These are phyloP conservation scores for Stenocarpella maydis DNA, from an alignment of 2,329 filamentous ascomycete genomes.

Conservation along the genomic window DNA sequence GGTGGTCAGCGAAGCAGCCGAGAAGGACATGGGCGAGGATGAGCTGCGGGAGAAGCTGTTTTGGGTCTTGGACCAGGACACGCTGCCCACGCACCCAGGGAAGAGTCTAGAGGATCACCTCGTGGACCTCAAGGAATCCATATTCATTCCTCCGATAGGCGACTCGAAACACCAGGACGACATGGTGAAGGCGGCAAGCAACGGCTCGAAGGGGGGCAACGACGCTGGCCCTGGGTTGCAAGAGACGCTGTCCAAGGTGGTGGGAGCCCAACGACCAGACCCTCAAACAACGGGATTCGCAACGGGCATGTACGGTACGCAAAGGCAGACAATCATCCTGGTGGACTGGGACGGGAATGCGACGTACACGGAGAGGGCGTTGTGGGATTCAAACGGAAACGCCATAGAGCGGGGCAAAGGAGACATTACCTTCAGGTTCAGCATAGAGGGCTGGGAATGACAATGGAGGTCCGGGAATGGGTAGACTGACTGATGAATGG, in stretches of 20 bases:
- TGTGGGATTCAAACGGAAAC: slow-evolving; percentile 67
- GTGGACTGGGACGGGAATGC: slow-evolving; percentile 71
- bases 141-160: slow-evolving; percentile 69
- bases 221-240: slow-evolving; percentile 49
- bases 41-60: slow-evolving; percentile 62
- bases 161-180: slow-evolving; percentile 53
- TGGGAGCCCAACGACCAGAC: slow-evolving; percentile 45
- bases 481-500: background rate
- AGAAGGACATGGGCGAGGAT: slow-evolving; percentile 51
- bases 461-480: background rate
- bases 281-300: slow-evolving; percentile 53
- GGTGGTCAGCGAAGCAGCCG: slow-evolving; percentile 51
- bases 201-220: slow-evolving; percentile 43
- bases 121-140: slow-evolving; percentile 62
- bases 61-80: slow-evolving; percentile 63
- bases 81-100: slow-evolving; percentile 55
- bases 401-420: slow-evolving; percentile 61
- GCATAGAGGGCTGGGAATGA: slow-evolving; percentile 61
- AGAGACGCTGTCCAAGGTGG: slow-evolving; percentile 43
- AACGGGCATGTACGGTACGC: slow-evolving; percentile 70
- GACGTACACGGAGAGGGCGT: slow-evolving; percentile 64
- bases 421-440: slow-evolving; percentile 64
- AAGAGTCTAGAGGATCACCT: slow-evolving; percentile 63
- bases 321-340: slow-evolving; percentile 69
- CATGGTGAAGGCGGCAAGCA: slow-evolving; percentile 52